phyloP scores from a whole-genome alignment of 1,284 basidiomycete species.

The Apiotrichum siamense region DNA sequence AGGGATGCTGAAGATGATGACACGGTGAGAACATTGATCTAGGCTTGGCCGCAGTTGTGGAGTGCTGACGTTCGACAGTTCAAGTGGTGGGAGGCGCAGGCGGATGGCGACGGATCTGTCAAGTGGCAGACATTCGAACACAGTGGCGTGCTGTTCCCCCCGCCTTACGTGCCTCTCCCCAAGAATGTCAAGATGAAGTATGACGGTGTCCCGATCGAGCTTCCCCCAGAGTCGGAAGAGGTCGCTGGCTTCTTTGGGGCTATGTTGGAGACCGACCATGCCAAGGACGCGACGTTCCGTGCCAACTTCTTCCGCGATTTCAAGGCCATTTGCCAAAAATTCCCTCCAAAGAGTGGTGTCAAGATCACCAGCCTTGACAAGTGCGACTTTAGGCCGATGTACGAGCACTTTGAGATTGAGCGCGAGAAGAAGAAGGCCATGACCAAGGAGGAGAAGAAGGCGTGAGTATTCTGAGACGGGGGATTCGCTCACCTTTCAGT shows the following conservation, averaged over 20 bases:
- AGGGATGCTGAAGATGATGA: constrained; percentile 36
- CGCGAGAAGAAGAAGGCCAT: constrained; percentile 88
- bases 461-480: constrained; percentile 34
- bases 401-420: constrained; percentile 83
- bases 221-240: constrained; percentile 85
- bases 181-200: constrained; percentile 89
- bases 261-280: constrained; percentile 89
- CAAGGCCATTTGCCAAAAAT: constrained; percentile 65
- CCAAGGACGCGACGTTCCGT: constrained; percentile 80
- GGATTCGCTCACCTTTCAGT: constrained; percentile 18
- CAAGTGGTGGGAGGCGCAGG: constrained; percentile 70
- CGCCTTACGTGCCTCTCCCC: constrained; percentile 84
- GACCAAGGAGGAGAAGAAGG: constrained; percentile 81
- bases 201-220: constrained; percentile 71
- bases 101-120: constrained; percentile 62
- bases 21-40: constrained; percentile 4
- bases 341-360: constrained; percentile 71
- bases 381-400: constrained; percentile 95
- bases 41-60: neutral
- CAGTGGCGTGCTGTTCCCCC: constrained; percentile 91
- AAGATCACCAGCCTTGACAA: constrained; percentile 71
- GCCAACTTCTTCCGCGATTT: constrained; percentile 96
- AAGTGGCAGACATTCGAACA: constrained; percentile 95
- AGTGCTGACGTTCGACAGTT: constrained; percentile 42
- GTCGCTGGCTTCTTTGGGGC: constrained; percentile 95